Evolutionary conservation across 331 rosid genomes (phyloP).

Genomic region (Quercus phellos): DNA sequence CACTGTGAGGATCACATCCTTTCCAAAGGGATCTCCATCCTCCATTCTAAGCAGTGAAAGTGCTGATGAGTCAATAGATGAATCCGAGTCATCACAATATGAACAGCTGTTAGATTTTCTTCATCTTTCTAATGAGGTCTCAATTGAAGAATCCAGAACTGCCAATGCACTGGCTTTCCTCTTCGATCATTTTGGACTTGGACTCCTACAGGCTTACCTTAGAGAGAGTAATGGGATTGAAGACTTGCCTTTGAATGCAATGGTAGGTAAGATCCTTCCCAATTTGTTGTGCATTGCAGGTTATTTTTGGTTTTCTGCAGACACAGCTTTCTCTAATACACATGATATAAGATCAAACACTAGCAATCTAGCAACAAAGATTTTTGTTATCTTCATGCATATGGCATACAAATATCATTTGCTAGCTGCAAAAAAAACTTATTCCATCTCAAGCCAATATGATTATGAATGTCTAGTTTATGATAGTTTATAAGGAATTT

Average conservation of each 20-base stretch:
- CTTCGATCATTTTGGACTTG: slow-evolving; percentile 84
- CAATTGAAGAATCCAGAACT: slow-evolving; percentile 66
- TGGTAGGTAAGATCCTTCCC: slow-evolving; percentile 88
- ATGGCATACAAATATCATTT: not conserved
- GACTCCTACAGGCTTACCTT: slow-evolving; percentile 84
- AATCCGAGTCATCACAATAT: slow-evolving; percentile 83
- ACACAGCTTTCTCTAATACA: not conserved
- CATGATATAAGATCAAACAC: not conserved
- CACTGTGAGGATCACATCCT: slow-evolving; percentile 81
- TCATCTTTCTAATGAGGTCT: slow-evolving; percentile 69
- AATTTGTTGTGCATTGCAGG: slow-evolving; percentile 11
- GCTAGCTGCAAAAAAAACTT: not conserved
- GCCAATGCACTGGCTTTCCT: slow-evolving; percentile 73
- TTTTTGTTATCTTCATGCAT: not conserved
- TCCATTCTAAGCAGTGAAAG: slow-evolving; percentile 72
- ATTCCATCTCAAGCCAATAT: not conserved
- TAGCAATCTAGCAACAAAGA: too few species aligned
- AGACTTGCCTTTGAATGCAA: slow-evolving; percentile 86
- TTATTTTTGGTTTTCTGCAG: not conserved
- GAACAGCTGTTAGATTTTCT: slow-evolving; percentile 83
- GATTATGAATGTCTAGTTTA: not conserved
- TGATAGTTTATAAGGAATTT: not conserved
- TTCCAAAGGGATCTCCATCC: slow-evolving; percentile 68
- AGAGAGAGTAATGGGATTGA: slow-evolving; percentile 60
- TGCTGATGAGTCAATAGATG: slow-evolving; percentile 76